These are phyloP conservation scores for Sambucus nigra DNA, from an alignment of 129 eudicot species.

Conservation along the genomic window DNA sequence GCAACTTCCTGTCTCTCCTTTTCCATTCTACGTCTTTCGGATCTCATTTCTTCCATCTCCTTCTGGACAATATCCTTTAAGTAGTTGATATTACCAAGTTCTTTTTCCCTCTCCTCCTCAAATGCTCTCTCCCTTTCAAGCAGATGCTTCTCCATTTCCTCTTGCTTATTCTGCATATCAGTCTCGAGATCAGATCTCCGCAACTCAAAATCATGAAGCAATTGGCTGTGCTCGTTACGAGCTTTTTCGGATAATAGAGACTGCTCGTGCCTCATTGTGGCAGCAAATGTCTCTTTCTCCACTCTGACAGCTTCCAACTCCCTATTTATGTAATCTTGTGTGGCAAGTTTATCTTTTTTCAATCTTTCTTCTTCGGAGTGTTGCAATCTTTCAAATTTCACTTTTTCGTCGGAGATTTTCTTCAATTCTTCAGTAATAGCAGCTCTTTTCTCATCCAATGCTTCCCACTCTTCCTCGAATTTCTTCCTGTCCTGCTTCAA, in stretches of 20 bases:
- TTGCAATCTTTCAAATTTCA: slow-evolving; percentile 36
- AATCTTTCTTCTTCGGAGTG: slow-evolving; percentile 39
- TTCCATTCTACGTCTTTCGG: slow-evolving; percentile 37
- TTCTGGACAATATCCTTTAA: slow-evolving; percentile 45
- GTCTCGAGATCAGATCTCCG: slow-evolving; percentile 43
- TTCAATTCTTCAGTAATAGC: slow-evolving; percentile 31
- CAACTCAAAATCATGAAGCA: slow-evolving; percentile 55
- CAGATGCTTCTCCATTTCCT: slow-evolving; percentile 45
- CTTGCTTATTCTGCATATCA: slow-evolving; percentile 38
- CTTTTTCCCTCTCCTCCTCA: slow-evolving; percentile 47
- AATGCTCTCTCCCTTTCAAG: slow-evolving; percentile 47
- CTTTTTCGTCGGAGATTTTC: slow-evolving; percentile 40
- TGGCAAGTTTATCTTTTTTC: slow-evolving; percentile 45
- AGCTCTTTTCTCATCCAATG: slow-evolving; percentile 61
- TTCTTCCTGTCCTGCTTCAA: slow-evolving; percentile 58
- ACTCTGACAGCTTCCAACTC: slow-evolving; percentile 44
- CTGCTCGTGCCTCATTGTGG: slow-evolving; percentile 52
- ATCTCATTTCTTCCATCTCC: slow-evolving; percentile 47
- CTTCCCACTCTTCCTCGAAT: slow-evolving; percentile 88
- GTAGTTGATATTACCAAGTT: slow-evolving; percentile 28
- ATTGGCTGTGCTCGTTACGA: slow-evolving; percentile 34
- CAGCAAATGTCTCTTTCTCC: slow-evolving; percentile 66
- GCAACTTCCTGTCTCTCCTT: slow-evolving; percentile 48
- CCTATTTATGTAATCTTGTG: slow-evolving; percentile 26
- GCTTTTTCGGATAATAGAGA: slow-evolving; percentile 34